Conservation (phyloP, 2,329 filamentous ascomycete genomes). For the Escovopsis sp. region DNA sequence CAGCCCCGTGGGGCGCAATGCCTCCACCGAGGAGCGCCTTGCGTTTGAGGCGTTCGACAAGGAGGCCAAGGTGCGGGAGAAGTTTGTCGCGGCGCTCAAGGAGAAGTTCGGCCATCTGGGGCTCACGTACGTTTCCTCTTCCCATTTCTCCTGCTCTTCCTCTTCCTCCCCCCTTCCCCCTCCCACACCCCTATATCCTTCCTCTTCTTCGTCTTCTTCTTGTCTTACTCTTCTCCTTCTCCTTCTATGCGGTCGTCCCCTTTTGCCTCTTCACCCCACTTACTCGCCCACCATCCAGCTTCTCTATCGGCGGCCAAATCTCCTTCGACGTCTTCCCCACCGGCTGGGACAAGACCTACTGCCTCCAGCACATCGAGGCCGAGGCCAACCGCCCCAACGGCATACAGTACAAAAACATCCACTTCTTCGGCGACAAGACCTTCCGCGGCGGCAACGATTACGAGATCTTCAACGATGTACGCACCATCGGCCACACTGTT, state of each 20-base stretch:
- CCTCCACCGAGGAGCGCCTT: constrained; percentile 60
- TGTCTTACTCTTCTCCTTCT: not conserved
- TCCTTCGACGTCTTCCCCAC: constrained; percentile 95
- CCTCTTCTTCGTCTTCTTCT: not conserved
- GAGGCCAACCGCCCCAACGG: constrained; percentile 57
- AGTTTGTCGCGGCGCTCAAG: constrained; percentile 60
- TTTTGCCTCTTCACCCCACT: not conserved
- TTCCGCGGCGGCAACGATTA: constrained; percentile 84
- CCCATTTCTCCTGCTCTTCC: no score
- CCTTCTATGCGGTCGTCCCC: not conserved
- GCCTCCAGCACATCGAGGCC: constrained; percentile 69
- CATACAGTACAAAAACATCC: constrained; percentile 69
- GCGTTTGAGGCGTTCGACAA: constrained; percentile 75
- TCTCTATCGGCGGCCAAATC: constrained; percentile 91
- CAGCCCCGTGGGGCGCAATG: constrained; percentile 73
- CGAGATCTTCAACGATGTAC: constrained; percentile 73
- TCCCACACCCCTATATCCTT: no score
- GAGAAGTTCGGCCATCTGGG: constrained; percentile 72
- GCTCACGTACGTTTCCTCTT: constrained; percentile 51
- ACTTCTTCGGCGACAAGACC: constrained; percentile 98
- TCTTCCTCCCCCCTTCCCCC: not conserved
- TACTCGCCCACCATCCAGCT: constrained; percentile 32
- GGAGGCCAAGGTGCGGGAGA: constrained; percentile 57
- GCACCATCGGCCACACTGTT: constrained; percentile 77
- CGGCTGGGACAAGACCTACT: constrained; percentile 99